Conservation (phyloP, 2,329 filamentous ascomycete species). For the Fusarium torreyae region DNA sequence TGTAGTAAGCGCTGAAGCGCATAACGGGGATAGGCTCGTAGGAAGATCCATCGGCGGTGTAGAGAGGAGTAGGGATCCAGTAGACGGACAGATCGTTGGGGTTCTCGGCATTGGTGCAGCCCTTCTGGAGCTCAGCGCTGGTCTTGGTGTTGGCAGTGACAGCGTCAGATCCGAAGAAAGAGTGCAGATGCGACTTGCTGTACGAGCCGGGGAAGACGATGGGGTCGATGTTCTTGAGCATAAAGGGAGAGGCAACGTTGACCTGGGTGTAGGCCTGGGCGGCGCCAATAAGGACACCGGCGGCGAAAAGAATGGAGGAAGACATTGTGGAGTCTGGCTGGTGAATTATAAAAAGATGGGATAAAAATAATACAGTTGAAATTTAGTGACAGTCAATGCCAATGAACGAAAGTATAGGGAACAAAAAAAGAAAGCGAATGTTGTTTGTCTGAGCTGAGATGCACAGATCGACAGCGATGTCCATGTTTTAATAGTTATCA, state of each 20-base stretch:
- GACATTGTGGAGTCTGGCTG: slow-evolving; percentile 35
- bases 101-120: slow-evolving; percentile 62
- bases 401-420: slow-evolving; percentile 27
- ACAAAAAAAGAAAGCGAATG: slow-evolving; percentile 22
- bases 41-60: slow-evolving; percentile 52
- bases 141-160: slow-evolving; percentile 51
- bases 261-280: slow-evolving; percentile 44
- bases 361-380: slow-evolving; percentile 13
- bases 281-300: slow-evolving; percentile 32
- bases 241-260: slow-evolving; percentile 45
- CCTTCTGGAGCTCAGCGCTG: slow-evolving; percentile 55
- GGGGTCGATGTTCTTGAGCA: slow-evolving; percentile 55
- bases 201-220: slow-evolving; percentile 54
- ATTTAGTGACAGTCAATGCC: slow-evolving; percentile 40
- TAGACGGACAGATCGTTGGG: slow-evolving; percentile 64
- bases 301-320: slow-evolving; percentile 35
- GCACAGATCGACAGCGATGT: not conserved
- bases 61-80: slow-evolving; percentile 62
- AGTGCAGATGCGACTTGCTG: slow-evolving; percentile 54
- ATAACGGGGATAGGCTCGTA: slow-evolving; percentile 52
- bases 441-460: not conserved
- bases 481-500: slow-evolving; percentile 20
- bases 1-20: slow-evolving; percentile 65
- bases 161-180: slow-evolving; percentile 56
- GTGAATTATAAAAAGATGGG: slow-evolving; percentile 12